Evolutionary conservation across 108 stramenopile species (phyloP).

Genomic region (Epithemia pelagica): DNA sequence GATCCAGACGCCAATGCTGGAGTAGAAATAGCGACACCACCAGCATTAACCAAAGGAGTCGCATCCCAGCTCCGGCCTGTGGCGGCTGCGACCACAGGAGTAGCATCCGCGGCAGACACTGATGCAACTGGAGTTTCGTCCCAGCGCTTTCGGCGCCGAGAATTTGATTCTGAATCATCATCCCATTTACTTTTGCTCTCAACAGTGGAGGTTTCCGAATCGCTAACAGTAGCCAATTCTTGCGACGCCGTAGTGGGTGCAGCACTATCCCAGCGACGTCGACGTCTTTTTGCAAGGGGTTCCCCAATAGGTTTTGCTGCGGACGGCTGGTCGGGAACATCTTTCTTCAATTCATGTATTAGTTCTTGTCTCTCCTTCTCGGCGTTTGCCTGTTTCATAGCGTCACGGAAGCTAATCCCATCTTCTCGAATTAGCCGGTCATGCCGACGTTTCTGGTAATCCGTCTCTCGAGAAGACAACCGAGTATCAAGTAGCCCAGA

Average conservation of each 20-base stretch:
- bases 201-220: conserved; percentile 37
- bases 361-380: conserved; percentile 67
- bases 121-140: conserved; percentile 80
- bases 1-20: conserved; percentile 20
- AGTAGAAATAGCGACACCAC: conserved; percentile 20
- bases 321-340: conserved; percentile 20
- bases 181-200: conserved; percentile 62
- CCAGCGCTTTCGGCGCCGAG: conserved; percentile 80
- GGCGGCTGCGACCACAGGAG: conserved; percentile 27
- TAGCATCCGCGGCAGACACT: conserved; percentile 25
- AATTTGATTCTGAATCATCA: conserved; percentile 24
- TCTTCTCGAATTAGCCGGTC: conserved; percentile 72
- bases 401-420: conserved; percentile 78
- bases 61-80: conserved; percentile 67
- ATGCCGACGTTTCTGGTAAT: conserved; percentile 79
- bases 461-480: conserved; percentile 79
- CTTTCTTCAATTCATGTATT: conserved; percentile 33
- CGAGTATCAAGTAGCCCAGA: conserved; percentile 74
- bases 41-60: conserved; percentile 64
- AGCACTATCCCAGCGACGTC: conserved; percentile 54
- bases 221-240: conserved; percentile 47
- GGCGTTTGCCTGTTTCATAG: conserved; percentile 72
- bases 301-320: not conserved
- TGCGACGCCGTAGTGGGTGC: conserved; percentile 13
- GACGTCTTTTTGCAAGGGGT: conserved; percentile 22